Base-by-base conservation (phyloP, 176 grass and related monocot species). In the Carex pumila region DNA sequence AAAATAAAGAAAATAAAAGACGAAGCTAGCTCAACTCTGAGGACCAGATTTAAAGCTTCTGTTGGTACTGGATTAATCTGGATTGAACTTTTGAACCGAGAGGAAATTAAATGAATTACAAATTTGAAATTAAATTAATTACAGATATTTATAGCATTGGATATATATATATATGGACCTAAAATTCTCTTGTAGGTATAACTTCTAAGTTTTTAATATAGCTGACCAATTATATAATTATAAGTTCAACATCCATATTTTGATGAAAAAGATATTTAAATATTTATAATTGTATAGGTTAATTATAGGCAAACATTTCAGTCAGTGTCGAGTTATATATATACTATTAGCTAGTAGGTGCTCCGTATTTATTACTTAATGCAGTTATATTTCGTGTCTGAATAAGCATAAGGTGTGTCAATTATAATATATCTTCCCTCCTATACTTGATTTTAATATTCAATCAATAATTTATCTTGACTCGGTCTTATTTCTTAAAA, bases 21-120 rank as follows among this genome's bases (percentile, higher is more conserved):
- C 19, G 67, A 49, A 80, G 12, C 19, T 17, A 31, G 12, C 62
- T 62, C 39, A 50, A 6, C 29, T 61, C 50, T 61, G 53, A 36
- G 80, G 80, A 67, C 61, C 80, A 82, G 59, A 65, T 82, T 82
- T 52, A 66, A 49, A 15, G 80, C 12, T 63, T 65, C 19, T 39
- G 55, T 57, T 56, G 9, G 6, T 80, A 59, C 74, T 70, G 57
- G 65, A 34, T n/a, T n/a, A n/a, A 7, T 53, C 37, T 15, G 57
- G 65, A 34, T 36, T 53, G 45, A 74, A 75, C 12, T 54, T 74
- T 75, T 53, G 22, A 54, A 75, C 6, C 12, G 7, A 30, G 21
- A 54, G 4, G 47, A 21, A 75, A 53, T 39, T 39, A 39, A 53
- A 75, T 75, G 7, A 54, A 30, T 15, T 54, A 25, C 14, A 53